Evolutionary conservation across 257 asterid species (phyloP).

Genomic region (Rehmannia glutinosa): DNA sequence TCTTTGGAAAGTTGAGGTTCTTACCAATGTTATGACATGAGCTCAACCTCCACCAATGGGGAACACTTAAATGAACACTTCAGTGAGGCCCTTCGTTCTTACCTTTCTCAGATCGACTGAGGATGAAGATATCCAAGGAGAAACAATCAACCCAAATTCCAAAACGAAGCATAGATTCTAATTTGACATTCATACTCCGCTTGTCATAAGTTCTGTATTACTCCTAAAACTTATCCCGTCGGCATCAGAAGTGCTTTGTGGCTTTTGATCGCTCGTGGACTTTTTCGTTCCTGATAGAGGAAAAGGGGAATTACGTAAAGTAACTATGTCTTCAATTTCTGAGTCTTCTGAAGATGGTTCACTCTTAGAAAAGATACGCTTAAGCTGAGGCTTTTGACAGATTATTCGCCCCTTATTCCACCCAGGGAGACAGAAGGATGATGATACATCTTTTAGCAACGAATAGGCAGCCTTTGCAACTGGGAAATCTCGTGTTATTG

Average conservation of each 20-base stretch:
- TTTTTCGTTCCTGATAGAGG: constrained; percentile 34
- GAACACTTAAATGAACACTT: not conserved
- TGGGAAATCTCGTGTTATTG: constrained; percentile 73
- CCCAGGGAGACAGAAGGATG: constrained; percentile 78
- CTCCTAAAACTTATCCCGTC: constrained; percentile 27
- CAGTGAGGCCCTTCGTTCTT: constrained; percentile 8
- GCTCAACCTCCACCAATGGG: constrained; percentile 7
- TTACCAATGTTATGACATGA: not conserved
- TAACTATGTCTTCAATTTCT: constrained; percentile 26
- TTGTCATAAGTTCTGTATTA: constrained; percentile 54
- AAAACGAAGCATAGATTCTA: constrained; percentile 14
- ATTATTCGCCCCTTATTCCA: constrained; percentile 91
- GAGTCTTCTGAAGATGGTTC: constrained; percentile 47
- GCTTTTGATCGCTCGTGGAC: constrained; percentile 30
- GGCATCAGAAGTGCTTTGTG: constrained; percentile 27
- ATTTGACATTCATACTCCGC: constrained; percentile 39
- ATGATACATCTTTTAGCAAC: constrained; percentile 69
- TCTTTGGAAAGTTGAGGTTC: constrained; percentile 19
- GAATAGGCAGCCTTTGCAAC: constrained; percentile 80
- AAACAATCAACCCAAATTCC: not conserved
- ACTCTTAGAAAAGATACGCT: constrained; percentile 42
- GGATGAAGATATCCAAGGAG: not conserved
- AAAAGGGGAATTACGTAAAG: constrained; percentile 53
- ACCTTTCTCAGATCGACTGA: not conserved
- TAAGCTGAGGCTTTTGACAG: constrained; percentile 81